Base-by-base conservation (phyloP, 2,329 filamentous ascomycete species). In the Pseudogymnoascus pannorum region DNA sequence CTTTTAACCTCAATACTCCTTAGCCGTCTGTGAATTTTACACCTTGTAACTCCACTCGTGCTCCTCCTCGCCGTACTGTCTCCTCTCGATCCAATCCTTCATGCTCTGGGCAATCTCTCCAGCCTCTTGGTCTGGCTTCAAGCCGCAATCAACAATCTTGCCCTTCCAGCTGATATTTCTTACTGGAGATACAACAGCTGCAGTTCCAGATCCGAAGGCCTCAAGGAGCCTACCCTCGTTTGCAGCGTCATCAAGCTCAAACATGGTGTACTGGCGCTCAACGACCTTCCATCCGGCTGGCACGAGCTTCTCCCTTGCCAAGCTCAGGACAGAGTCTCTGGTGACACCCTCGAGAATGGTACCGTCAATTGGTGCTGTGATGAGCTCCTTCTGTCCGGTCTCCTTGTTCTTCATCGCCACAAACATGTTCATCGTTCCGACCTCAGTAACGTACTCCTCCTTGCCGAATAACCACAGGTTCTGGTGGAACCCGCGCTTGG, bases 381-480 rank as follows among this genome's bases (percentile, higher is more conserved):
- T 75, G 60, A 99, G 84, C 79, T 97, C 92, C 72, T 92, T 93
- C 77, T 92, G 84, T 6, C 93, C 94, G 11, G 91, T 94, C 74
- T 89, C 82, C 81, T 89, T 90, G 79, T 95, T 86, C 77, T 86
- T 86, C 69, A 97, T 77, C 42, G 89, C 92, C 31, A 88, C 87
- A 71, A 97, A 99, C 74, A 99, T 86, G 78, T 99, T 99, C 94
- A 99, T 99, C 62, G 94, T 97, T 71, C 94, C 94, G 61, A 97
- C 94, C 77, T 99, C 94, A 54, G 94, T 99, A 62, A 97, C 87
- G 71, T 88, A 96, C 75, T 97, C 91, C 75, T 97, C 91, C 72
- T 95, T 87, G 44, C 92, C 92, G 72, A 97, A 99, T 31, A 99
- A 79, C 94, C 94, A 99, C 60, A 99, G 82, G 77, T 97, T 99